Percentiles rank a stretch among this genome's conserved stretches.
These are phyloP conservation scores for Penicillium sp. DNA, from an alignment of 2,329 filamentous ascomycete species.

Conservation along the genomic window DNA sequence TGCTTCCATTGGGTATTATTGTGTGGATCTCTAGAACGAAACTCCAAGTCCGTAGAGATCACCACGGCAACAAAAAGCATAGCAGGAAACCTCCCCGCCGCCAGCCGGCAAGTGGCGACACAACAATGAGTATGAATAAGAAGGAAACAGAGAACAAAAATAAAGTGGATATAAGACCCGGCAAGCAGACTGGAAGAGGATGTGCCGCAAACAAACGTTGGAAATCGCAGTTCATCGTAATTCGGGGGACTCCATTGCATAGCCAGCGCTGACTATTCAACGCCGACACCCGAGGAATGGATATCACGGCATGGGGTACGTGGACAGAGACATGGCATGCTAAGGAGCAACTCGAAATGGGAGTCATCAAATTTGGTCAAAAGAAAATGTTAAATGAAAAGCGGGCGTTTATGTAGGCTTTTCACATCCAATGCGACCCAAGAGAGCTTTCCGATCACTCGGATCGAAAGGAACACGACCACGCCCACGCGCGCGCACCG, in stretches of 20 bases:
- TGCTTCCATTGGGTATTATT: conserved; percentile 20
- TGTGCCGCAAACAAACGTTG: conserved; percentile 11
- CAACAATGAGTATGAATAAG: conserved; percentile 7
- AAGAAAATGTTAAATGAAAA: neutral
- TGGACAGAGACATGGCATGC: conserved; percentile 12
- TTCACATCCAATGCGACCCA: conserved; percentile 74
- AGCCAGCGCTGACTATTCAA: neutral
- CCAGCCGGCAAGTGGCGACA: neutral
- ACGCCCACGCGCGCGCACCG: conserved; percentile 30
- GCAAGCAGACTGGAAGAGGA: conserved; percentile 6
- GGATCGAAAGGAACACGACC: conserved; percentile 35
- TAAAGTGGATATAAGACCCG: conserved; percentile 17
- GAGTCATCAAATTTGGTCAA: conserved; percentile 13
- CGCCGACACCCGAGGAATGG: neutral
- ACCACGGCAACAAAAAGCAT: conserved; percentile 7
- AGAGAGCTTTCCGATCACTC: conserved; percentile 57
- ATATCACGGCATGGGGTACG: neutral
- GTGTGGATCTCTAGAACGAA: conserved; percentile 14
- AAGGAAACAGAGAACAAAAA: conserved; percentile 7
- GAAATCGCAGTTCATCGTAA: conserved; percentile 17
- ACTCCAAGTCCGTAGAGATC: conserved; percentile 5
- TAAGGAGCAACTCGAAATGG: conserved; percentile 11
- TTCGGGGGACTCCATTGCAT: conserved; percentile 15
- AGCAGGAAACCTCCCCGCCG: conserved; percentile 6
- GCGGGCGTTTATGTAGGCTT: conserved; percentile 44